A percentile compares a stretch with the other conserved stretches of the same genome.
phyloP scores from a whole-genome alignment of 2,329 filamentous ascomycete species.

The Fusarium veterinarium region DNA sequence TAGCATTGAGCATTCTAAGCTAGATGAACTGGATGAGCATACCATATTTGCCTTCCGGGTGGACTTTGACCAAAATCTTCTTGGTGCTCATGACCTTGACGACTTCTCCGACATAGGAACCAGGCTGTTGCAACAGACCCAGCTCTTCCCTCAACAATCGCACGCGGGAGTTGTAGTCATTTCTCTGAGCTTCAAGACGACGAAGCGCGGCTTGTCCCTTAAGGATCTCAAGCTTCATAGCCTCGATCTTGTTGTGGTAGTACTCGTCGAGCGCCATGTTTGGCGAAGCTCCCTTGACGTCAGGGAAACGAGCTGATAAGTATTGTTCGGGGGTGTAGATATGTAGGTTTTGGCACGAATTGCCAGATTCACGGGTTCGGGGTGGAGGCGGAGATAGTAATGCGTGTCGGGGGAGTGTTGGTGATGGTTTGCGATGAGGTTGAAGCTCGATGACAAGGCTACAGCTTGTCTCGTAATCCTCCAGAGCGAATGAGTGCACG shows the following conservation, averaged over 20 bases:
- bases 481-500: conserved; percentile 35
- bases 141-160: conserved; percentile 95
- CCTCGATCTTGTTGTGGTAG: conserved; percentile 99
- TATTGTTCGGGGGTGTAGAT: conserved; percentile 7
- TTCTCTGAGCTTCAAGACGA: conserved; percentile 95
- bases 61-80: conserved; percentile 98
- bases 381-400: conserved; percentile 18
- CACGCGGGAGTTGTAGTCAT: conserved; percentile 99
- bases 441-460: conserved; percentile 50
- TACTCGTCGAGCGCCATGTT: conserved; percentile 98
- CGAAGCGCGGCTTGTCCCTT: conserved; percentile 96
- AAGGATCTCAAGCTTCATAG: conserved; percentile 99
- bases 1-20: not conserved
- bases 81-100: conserved; percentile 99
- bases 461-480: conserved; percentile 52
- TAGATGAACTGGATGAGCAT: conserved; percentile 48
- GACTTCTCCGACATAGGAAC: conserved; percentile 98
- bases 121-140: conserved; percentile 93
- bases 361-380: conserved; percentile 5
- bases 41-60: conserved; percentile 99
- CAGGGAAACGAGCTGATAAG: conserved; percentile 11
- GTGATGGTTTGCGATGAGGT: conserved; percentile 45
- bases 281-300: conserved; percentile 54
- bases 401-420: conserved; percentile 26
- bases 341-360: not conserved